These are phyloP conservation scores for Ophiostoma pallidulum DNA, from an alignment of 2,329 filamentous ascomycete species.

Conservation along the genomic window DNA sequence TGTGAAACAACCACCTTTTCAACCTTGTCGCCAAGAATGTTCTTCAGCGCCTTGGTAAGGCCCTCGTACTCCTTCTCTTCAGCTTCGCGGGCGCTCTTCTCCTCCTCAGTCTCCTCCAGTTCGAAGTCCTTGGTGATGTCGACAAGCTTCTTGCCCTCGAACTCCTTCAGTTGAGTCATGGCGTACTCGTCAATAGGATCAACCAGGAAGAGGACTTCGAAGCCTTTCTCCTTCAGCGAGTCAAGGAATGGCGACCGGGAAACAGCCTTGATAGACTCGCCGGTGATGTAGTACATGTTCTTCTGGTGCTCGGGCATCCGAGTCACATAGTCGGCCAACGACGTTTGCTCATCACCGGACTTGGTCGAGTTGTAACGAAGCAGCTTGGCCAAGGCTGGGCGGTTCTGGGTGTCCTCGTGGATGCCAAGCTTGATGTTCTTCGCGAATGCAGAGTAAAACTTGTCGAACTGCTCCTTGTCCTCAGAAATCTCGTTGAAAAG, in stretches of 20 bases:
- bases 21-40: conserved; percentile 97
- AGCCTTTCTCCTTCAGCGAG: conserved; percentile 96
- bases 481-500: conserved; percentile 98
- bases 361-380: conserved; percentile 99
- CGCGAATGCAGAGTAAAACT: conserved; percentile 99
- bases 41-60: conserved; percentile 96
- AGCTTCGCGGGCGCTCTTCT: conserved; percentile 90
- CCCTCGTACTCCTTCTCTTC: conserved; percentile 98
- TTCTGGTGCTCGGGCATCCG: conserved; percentile 99
- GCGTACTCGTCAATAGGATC: conserved; percentile 99
- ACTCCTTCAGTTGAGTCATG: conserved; percentile 99
- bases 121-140: conserved; percentile 99
- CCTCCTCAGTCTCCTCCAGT: conserved; percentile 98
- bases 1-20: conserved; percentile 99
- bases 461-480: conserved; percentile 99
- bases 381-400: conserved; percentile 84
- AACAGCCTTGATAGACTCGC: conserved; percentile 98
- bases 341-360: conserved; percentile 92
- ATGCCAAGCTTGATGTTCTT: conserved; percentile 99
- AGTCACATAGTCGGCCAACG: conserved; percentile 92
- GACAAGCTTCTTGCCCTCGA: conserved; percentile 99
- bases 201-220: conserved; percentile 98
- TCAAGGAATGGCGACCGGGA: conserved; percentile 98
- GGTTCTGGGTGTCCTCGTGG: conserved; percentile 99
- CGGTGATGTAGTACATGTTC: conserved; percentile 99